Percentiles rank a stretch among this genome's conserved stretches.
These are phyloP conservation scores for Dentipellis sp. DNA, from an alignment of 768 basidiomycete genomes.

Conservation along the genomic window DNA sequence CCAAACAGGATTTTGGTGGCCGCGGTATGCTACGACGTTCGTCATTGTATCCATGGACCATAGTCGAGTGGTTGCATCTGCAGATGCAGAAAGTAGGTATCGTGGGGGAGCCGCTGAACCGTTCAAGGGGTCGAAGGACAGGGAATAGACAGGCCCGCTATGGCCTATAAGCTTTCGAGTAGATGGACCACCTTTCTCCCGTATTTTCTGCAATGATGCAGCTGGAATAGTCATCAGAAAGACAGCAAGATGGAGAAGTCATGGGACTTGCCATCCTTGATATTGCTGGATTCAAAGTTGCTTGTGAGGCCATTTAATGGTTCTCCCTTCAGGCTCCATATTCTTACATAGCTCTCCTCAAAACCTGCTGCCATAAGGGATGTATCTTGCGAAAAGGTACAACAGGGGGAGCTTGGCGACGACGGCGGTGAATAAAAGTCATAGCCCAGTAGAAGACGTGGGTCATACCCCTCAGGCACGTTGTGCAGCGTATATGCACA, in stretches of 20 bases:
- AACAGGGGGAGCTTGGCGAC: conserved; percentile 62
- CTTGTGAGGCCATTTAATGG: conserved; percentile 69
- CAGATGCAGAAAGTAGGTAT: conserved; percentile 85
- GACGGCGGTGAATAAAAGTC: not conserved
- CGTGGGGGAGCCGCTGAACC: conserved; percentile 83
- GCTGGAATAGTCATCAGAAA: conserved; percentile 28
- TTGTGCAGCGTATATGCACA: conserved; percentile 95
- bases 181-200: conserved; percentile 73
- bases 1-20: conserved; percentile 97
- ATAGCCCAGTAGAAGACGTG: conserved; percentile 2
- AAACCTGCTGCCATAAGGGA: conserved; percentile 93
- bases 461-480: conserved; percentile 80
- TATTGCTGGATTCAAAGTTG: conserved; percentile 57
- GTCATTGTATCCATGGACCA: conserved; percentile 96
- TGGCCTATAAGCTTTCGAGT: conserved; percentile 97
- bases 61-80: conserved; percentile 82
- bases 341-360: conserved; percentile 86
- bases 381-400: conserved; percentile 83
- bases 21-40: conserved; percentile 88
- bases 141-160: conserved; percentile 91
- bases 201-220: conserved; percentile 49
- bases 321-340: conserved; percentile 95
- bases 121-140: conserved; percentile 85
- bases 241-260: not conserved
- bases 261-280: conserved; percentile 57